Evolutionary conservation across 768 basidiomycete genomes (phyloP).

Genomic region (Leccinum variicolor): DNA sequence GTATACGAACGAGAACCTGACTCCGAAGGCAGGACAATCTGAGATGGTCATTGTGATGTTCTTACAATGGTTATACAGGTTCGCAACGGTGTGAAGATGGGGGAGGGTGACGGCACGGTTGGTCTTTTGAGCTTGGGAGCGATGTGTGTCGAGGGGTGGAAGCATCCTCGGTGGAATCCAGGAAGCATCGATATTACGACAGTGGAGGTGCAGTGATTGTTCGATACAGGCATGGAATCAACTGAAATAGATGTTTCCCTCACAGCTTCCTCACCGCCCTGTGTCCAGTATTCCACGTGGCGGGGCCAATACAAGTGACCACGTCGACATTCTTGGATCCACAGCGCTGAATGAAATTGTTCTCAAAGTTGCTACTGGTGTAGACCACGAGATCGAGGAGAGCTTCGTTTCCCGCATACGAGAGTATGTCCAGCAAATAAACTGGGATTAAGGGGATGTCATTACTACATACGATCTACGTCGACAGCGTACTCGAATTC

Average conservation of each 20-base stretch:
- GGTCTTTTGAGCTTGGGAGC: constrained; percentile 80
- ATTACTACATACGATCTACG: neutral
- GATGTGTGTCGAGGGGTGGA: constrained; percentile 99
- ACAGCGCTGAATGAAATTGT: constrained; percentile 87
- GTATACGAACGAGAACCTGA: constrained; percentile 60
- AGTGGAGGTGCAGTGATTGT: constrained; percentile 60
- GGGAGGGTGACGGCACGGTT: constrained; percentile 96
- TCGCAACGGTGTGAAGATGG: constrained; percentile 84
- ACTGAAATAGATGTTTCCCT: constrained; percentile 10
- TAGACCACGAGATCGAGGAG: constrained; percentile 67
- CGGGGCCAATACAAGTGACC: constrained; percentile 89
- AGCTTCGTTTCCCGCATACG: constrained; percentile 73
- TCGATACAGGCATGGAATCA: neutral
- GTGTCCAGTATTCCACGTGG: constrained; percentile 73
- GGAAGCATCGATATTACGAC: constrained; percentile 83
- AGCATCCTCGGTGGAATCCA: constrained; percentile 86
- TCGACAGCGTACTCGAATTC: neutral
- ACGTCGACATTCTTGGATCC: constrained; percentile 82
- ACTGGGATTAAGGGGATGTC: constrained; percentile 60
- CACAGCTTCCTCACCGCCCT: constrained; percentile 77
- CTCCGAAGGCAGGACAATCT: constrained; percentile 47
- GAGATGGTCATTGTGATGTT: neutral
- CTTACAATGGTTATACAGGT: constrained; percentile 37
- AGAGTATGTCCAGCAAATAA: constrained; percentile 67
- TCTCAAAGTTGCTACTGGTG: constrained; percentile 84